phyloP scores from a whole-genome alignment of 140 eudicot genomes.

The Bidens hawaiensis region DNA sequence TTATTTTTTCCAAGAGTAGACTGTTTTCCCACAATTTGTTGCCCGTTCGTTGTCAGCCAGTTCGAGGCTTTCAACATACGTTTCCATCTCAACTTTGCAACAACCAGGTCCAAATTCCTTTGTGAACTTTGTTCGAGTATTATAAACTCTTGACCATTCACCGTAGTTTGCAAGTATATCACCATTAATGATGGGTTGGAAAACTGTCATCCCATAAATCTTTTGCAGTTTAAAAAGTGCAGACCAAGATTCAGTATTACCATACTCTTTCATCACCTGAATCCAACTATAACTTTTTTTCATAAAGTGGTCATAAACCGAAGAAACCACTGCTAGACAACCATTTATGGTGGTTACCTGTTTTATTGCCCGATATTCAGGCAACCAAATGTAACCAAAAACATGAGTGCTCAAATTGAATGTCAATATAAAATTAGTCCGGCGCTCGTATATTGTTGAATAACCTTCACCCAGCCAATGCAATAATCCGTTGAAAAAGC shows the following conservation, averaged over 20 bases:
- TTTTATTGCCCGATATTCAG: not conserved
- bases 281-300: not conserved
- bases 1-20: not conserved
- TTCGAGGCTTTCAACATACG: slow-evolving; percentile 16
- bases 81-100: not conserved
- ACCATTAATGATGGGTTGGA: slow-evolving; percentile 1
- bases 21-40: not conserved
- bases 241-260: slow-evolving; percentile 14
- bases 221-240: not conserved
- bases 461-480: slow-evolving; percentile 33
- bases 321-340: slow-evolving; percentile 15
- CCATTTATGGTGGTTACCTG: slow-evolving; percentile 1
- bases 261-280: slow-evolving; percentile 11
- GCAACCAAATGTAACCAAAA: slow-evolving; percentile 28
- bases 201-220: not conserved
- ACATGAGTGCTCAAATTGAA: slow-evolving; percentile 31
- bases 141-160: not conserved
- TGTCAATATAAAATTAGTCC: slow-evolving; percentile 6
- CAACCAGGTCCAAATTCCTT: not conserved
- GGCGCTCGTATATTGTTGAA: too few relatives aligned
- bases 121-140: not conserved
- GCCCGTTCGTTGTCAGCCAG: slow-evolving; percentile 3
- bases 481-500: slow-evolving; percentile 23
- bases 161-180: not conserved
- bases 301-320: not conserved